Base-by-base conservation (phyloP, 805 yeast species). In the Lipomyces mesembrius region DNA sequence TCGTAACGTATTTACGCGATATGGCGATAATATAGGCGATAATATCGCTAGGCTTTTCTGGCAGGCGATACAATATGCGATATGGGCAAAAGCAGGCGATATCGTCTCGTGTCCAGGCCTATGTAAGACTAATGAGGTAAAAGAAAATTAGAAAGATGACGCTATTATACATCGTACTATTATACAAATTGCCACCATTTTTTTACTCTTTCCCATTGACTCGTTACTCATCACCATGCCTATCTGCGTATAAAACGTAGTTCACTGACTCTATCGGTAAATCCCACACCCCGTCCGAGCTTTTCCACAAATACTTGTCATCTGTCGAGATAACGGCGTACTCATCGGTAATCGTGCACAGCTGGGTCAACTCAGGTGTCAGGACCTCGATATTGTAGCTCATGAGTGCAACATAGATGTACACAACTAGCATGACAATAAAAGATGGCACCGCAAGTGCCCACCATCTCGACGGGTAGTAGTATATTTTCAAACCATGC, bases 401-500 rank as follows among this genome's bases (percentile, higher is more conserved):
- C 1, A 88, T 87, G 55, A 93, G 77, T 9, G 88, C 91, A 1
- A 89, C 80, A 76, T 93, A 94, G 0, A 83, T 84, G 74, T 85
- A 92, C 20, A 88, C 78, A 92, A 93, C 87, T 11, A 83, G 76
- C 83, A 91, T 86, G 37, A 94, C 78, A 4, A 88, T 82, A 71
- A 85, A 85, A 14, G 91, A 82, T 3, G 97, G 97, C 1, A 90
- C 77, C 1, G 91, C 90, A 46, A 90, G 75, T 1, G 96, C 88
- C 99, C 98, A 95, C 87, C 93, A 90, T 71, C 96, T 82, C 39
- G 94, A 90, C 0, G 98, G 98, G 72, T 88, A 90, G 77, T 87
- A 92, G 73, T 83, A 85, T 22, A 89, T 85, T 20, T 87, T 87
- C 37, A 86, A 71, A 8, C 73, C 72, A 64, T 86, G 82, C 54